Evolutionary conservation across 1,284 basidiomycete genomes (phyloP), one percentile per base, ranked within the genome.

Genomic region (Mycosarcoma maydis): DNA sequence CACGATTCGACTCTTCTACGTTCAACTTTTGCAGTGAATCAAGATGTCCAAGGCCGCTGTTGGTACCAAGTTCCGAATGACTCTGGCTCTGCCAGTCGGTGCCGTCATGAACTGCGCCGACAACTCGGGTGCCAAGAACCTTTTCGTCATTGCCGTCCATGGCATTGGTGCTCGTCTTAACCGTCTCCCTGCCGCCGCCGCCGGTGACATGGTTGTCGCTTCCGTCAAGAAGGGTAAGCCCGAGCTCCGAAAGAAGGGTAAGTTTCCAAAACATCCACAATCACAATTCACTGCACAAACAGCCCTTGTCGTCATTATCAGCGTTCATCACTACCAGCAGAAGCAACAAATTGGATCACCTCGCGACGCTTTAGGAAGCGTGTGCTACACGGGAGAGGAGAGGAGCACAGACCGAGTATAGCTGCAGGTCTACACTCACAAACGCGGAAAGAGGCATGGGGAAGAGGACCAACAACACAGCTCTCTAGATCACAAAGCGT

Each of bases 171-270:
- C 96, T 66, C 92, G 91, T 83, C 88, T 98, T 54, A 98, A 98
- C 89, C 88, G 96, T 85, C 88, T 98, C 71, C 95, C 95, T 72
- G 95, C 96, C 84, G 94, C 95, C 78, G 91, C 94, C 86, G 94
- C 96, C 69, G 95, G 95, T 80, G 94, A 96, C 85, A 98, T 98
- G 94, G 90, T 98, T 79, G 94, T 98, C 80, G 94, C 94, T 67
- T 94, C 92, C 61, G 96, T 98, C 83, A 98, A 99, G 89, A 98
- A 98, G 89, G 95, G 95, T 84, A 98, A 99, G 87, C 96, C 96
- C 49, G 95, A 99, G 85, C 86, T 99, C 83, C 89, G 95, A 85
- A 99, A 99, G 88, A 99, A 99, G 88, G 95, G 92, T 94, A 84
- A 82, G 91, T 85, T 41, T 50, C 30, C 33, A 8, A 14, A 17